Evolutionary conservation across 495 filamentous ascomycete genomes (phyloP).

Genomic region (Penicillium argentinense): DNA sequence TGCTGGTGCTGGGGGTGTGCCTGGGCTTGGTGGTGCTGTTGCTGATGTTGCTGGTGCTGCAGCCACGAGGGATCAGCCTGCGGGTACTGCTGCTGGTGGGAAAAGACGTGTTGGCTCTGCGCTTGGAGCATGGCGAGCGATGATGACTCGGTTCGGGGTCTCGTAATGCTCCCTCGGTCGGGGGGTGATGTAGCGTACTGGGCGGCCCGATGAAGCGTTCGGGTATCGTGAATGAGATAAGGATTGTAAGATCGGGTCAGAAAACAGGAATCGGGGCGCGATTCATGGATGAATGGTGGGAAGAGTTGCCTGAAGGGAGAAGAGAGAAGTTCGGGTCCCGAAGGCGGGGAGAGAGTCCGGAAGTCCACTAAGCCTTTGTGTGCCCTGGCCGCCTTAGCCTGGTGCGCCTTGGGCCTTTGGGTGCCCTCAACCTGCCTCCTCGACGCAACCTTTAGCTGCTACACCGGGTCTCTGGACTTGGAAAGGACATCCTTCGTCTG

Average conservation of each 20-base stretch:
- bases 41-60: conserved; percentile 62
- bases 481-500: conserved; percentile 1
- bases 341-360: conserved; percentile 30
- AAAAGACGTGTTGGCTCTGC: conserved; percentile 62
- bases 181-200: conserved; percentile 2
- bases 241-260: conserved; percentile 24
- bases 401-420: conserved; percentile 3
- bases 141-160: conserved; percentile 27
- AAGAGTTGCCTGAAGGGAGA: conserved; percentile 18
- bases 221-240: conserved; percentile 8
- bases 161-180: conserved; percentile 40
- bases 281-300: conserved; percentile 27
- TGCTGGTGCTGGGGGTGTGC: conserved; percentile 53
- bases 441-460: no score
- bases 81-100: conserved; percentile 79
- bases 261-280: conserved; percentile 18
- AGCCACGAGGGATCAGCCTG: conserved; percentile 77
- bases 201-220: conserved; percentile 18
- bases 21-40: conserved; percentile 67
- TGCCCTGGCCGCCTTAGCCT: conserved; percentile 6
- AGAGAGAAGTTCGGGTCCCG: conserved; percentile 26
- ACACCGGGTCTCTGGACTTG: no score
- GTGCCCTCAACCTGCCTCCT: no score
- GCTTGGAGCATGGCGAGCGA: conserved; percentile 50
- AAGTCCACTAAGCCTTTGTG: conserved; percentile 23